phyloP scores from a whole-genome alignment of 2,329 filamentous ascomycete species.

The Botrytis paeoniae region DNA sequence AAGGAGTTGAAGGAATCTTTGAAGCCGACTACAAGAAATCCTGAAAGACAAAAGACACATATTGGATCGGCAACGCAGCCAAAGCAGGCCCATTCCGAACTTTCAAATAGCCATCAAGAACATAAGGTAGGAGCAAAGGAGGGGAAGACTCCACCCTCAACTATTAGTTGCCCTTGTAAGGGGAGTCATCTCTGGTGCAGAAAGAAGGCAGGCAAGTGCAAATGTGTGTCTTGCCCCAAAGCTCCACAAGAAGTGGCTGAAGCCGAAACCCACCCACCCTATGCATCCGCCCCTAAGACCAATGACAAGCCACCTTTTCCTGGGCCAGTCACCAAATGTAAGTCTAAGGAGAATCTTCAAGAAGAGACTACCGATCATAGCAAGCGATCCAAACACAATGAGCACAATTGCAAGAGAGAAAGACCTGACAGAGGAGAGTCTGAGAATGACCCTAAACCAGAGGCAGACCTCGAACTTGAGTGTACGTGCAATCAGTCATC shows the following conservation, averaged over 20 bases:
- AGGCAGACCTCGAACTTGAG: neutral
- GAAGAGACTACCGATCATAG: neutral
- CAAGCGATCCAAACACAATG: neutral
- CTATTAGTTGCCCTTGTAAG: slow-evolving; percentile 12
- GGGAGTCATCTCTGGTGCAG: slow-evolving; percentile 17
- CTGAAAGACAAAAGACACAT: neutral
- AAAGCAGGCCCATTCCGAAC: neutral
- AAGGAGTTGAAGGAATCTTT: slow-evolving; percentile 1
- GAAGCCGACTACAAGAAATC: neutral
- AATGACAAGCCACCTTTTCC: neutral
- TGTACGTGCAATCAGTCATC: neutral
- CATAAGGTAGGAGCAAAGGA: neutral
- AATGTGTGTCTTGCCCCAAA: slow-evolving; percentile 16
- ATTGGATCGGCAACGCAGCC: neutral
- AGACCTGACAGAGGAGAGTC: neutral
- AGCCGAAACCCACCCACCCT: neutral
- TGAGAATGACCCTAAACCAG: neutral
- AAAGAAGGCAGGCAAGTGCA: slow-evolving; percentile 7
- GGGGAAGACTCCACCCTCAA: neutral
- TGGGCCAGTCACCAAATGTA: neutral
- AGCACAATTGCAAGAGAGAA: neutral
- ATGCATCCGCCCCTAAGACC: neutral
- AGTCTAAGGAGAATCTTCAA: neutral
- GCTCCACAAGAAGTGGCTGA: neutral
- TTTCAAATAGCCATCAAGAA: neutral